Conservation (phyloP, 805 yeast species). For the Ogataea degrootiae region DNA sequence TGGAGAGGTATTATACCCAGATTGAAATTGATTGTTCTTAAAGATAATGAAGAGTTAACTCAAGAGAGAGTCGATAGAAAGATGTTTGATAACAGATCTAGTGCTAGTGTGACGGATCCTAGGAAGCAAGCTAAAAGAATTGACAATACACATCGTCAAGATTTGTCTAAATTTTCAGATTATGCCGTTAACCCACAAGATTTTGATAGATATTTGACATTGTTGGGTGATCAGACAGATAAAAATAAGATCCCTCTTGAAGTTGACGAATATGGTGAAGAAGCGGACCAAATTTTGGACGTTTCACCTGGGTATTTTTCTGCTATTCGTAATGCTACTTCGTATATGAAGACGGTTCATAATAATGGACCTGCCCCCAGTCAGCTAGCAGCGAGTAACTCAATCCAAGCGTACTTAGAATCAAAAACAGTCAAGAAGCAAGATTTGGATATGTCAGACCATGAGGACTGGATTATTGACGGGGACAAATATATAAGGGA, state of each 20-base stretch:
- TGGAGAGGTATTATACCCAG: conserved; percentile 17
- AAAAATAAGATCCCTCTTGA: background rate
- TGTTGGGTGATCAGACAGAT: background rate
- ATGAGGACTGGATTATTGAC: background rate
- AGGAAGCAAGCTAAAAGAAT: too few relatives aligned
- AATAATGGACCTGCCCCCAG: background rate
- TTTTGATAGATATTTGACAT: background rate
- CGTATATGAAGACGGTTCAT: background rate
- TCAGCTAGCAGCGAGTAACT: background rate
- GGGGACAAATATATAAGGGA: conserved; percentile 1
- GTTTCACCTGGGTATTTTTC: conserved; percentile 9
- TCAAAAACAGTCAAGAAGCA: background rate
- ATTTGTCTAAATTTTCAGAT: background rate
- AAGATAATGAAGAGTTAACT: conserved; percentile 3
- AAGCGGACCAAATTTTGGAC: conserved; percentile 7
- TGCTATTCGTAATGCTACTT: conserved; percentile 10
- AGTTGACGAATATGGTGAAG: conserved; percentile 4
- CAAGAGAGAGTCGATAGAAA: background rate
- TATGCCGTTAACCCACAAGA: conserved; percentile 5
- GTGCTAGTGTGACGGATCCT: too few relatives aligned
- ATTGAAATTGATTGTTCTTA: conserved; percentile 7
- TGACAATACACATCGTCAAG: background rate
- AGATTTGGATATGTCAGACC: background rate
- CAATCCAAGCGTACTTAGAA: background rate
- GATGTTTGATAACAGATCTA: too few relatives aligned